These are phyloP conservation scores for Porphyra umbilicalis DNA, from an alignment of 31 red algal genomes.

Conservation along the genomic window DNA sequence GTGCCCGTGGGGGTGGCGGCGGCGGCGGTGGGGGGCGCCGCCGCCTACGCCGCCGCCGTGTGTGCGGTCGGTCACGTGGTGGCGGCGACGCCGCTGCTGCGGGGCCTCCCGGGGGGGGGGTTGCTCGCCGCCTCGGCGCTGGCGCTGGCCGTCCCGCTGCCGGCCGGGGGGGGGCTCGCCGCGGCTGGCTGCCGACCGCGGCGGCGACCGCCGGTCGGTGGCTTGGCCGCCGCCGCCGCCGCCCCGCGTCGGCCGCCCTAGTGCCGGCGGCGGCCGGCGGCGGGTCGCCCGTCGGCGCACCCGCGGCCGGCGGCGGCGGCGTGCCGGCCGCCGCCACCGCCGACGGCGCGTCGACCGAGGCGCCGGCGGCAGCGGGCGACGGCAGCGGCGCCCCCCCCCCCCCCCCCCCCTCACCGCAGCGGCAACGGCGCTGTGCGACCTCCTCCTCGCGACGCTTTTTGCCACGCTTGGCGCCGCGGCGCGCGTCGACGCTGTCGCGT, in stretches of 20 bases:
- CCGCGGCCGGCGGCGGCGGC: not conserved
- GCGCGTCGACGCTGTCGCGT: not conserved
- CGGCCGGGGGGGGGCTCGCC: not conserved
- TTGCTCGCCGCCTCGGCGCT: conserved; percentile 8
- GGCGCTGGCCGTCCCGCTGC: conserved; percentile 4
- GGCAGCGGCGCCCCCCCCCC: not conserved
- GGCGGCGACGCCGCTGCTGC: not conserved
- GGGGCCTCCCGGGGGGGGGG: not conserved
- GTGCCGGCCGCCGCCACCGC: not conserved
- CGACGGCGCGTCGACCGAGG: not conserved
- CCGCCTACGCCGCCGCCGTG: conserved; percentile 17
- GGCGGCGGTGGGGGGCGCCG: conserved; percentile 19
- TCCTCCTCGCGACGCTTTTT: not conserved
- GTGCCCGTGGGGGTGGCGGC: conserved; percentile 12
- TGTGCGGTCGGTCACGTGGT: conserved; percentile 1
- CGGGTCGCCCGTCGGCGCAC: not conserved
- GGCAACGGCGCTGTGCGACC: not conserved
- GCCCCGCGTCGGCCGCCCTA: not conserved
- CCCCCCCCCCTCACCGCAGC: not conserved
- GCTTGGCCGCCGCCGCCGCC: not conserved
- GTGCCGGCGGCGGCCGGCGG: not conserved
- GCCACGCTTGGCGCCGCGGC: conserved; percentile 7
- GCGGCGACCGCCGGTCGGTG: not conserved
- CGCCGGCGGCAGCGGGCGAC: not conserved
- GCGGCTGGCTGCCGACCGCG: not conserved